Evolutionary conservation across 2,329 filamentous ascomycete species (phyloP).

Genomic region (Hymenoscyphus fraxineus): DNA sequence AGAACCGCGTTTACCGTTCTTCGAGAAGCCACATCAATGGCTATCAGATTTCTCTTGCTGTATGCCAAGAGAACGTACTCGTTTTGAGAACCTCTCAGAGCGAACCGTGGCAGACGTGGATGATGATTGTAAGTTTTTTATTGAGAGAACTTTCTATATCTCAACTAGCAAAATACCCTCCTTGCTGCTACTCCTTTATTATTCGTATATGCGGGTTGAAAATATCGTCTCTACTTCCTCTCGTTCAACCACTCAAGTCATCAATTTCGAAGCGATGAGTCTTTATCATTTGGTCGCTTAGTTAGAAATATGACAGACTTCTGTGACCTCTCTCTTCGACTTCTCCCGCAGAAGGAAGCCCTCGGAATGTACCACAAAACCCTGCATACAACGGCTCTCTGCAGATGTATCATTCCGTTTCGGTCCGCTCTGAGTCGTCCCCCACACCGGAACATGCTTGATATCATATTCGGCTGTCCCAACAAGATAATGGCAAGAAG

Average conservation of each 20-base stretch:
- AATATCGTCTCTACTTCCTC: constrained; percentile 8
- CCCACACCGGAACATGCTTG: constrained; percentile 9
- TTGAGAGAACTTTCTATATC: constrained; percentile 2
- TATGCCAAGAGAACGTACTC: neutral
- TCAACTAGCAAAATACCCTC: neutral
- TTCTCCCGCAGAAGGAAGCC: constrained; percentile 7
- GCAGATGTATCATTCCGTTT: constrained; percentile 25
- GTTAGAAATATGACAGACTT: constrained; percentile 16
- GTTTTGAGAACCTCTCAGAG: neutral
- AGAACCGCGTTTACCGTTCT: neutral
- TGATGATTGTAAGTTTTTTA: neutral
- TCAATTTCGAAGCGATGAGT: constrained; percentile 2
- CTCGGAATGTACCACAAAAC: constrained; percentile 13
- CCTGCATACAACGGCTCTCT: constrained; percentile 17
- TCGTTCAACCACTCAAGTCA: constrained; percentile 6
- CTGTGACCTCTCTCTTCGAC: neutral
- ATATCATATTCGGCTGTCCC: constrained; percentile 11
- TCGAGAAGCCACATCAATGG: neutral
- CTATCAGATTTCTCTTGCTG: neutral
- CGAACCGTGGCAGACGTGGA: neutral
- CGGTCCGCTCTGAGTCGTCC: constrained; percentile 16
- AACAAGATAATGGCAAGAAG: constrained; percentile 8
- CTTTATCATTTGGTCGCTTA: constrained; percentile 12
- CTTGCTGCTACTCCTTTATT: neutral
- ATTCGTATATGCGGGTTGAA: constrained; percentile 3